These are phyloP conservation scores for Erigeron canadensis DNA, from an alignment of 129 eudicot species.

Conservation along the genomic window DNA sequence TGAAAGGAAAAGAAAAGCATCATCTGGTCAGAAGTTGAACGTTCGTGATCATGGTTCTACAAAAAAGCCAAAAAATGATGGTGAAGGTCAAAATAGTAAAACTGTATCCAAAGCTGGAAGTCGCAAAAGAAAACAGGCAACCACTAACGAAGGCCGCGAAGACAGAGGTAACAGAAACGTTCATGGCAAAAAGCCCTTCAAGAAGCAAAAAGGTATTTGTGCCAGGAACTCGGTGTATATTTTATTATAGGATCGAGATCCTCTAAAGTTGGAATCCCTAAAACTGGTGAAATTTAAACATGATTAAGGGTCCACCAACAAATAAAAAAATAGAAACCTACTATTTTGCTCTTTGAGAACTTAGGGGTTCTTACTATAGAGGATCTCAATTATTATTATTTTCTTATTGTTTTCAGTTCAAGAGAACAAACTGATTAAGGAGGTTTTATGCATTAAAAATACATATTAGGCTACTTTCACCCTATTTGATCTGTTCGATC, in stretches of 20 bases:
- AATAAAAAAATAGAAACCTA: too few species aligned
- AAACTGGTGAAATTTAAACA: too few species aligned
- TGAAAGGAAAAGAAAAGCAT: constrained; percentile 33
- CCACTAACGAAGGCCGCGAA: constrained; percentile 19
- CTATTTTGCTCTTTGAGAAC: too few species aligned
- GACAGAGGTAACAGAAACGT: constrained; percentile 29
- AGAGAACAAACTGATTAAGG: background rate
- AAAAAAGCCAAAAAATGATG: constrained; percentile 23
- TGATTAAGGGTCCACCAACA: too few species aligned
- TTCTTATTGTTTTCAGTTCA: background rate
- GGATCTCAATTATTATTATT: background rate
- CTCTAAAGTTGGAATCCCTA: too few species aligned
- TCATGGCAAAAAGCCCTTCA: constrained; percentile 31
- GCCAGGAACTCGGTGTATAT: background rate
- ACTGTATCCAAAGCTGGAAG: constrained; percentile 28
- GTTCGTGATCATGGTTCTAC: constrained; percentile 26
- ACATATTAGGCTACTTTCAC: background rate
- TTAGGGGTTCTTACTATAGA: too few species aligned
- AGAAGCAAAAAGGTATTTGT: constrained; percentile 40
- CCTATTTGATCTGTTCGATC: background rate
- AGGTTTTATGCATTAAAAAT: background rate
- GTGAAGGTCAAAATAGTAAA: constrained; percentile 29
- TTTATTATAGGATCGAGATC: too few species aligned
- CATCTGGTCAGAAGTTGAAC: constrained; percentile 24
- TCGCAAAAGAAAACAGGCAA: constrained; percentile 35